Base-by-base conservation (phyloP, 2,329 filamentous ascomycete species). In the Ilyonectria destructans region DNA sequence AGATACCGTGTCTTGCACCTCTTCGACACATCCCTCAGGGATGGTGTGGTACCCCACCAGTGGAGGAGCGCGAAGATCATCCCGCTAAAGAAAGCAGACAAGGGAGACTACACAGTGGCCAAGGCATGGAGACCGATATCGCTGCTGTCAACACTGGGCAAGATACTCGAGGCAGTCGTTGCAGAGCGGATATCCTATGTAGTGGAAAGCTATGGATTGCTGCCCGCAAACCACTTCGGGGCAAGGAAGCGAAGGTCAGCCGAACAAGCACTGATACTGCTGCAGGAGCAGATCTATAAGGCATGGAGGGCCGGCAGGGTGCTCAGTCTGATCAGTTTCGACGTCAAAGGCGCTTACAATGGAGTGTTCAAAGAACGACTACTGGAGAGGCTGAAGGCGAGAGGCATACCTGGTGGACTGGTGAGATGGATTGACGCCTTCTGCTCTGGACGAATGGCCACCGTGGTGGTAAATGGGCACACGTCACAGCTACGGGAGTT, bases 271-370 rank as follows among this genome's bases (percentile, higher is more conserved):
- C 21, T 23, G 21, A 23, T 23, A 23, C 21, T 23, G 21, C 21
- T 23, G 21, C 21, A 23, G 21, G 21, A 23, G 21, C 21, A 23
- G 21, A 23, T 23, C 21, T 23, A 23, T 23, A 23, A 23, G 21
- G 21, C 3, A 23, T 23, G 21, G 21, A 23, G 69, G 35, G 59
- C 49, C 15, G 43, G 60, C n/a, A 49, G 37, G 66, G 75, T 79
- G 8, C 66, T 82, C 5, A 80, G 77, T 55, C 71, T 82, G 10
- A 71, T 81, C 54, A 80, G 77, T 61, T 83, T 83, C 57, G 78
- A 83, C 69, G 72, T 84, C 2, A 83, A 83, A 67, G 80, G 80
- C 19, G 81, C 79, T 57, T 83, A 81, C 63, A 83, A 84, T 56
- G 74, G 81, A 17, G 79, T 84, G 17, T 80, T 68, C 29, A 81